Conservation (phyloP, 2,329 filamentous ascomycete species). For the Ophiocordyceps robertsii region DNA sequence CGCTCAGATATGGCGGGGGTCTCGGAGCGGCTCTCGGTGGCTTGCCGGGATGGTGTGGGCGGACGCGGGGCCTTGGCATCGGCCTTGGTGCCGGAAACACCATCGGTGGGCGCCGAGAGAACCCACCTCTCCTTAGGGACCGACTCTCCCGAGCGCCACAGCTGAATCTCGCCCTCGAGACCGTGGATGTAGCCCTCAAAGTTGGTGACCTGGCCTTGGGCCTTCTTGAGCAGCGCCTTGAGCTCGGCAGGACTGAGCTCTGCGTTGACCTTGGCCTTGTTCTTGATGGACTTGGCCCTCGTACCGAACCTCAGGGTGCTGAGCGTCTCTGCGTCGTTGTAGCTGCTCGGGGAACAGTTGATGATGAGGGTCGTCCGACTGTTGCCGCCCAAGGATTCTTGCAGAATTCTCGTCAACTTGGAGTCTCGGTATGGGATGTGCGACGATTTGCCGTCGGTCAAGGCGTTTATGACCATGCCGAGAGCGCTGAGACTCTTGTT, state of each 20-base stretch:
- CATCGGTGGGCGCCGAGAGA: conserved; percentile 43
- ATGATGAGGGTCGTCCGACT: conserved; percentile 97
- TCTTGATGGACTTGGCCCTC: conserved; percentile 96
- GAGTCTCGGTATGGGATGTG: conserved; percentile 96
- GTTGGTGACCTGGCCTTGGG: conserved; percentile 74
- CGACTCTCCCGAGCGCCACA: conserved; percentile 77
- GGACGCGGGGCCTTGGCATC: conserved; percentile 34
- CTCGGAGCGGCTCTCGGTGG: conserved; percentile 46
- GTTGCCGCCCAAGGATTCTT: conserved; percentile 96
- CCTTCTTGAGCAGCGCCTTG: conserved; percentile 85
- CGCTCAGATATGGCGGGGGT: conserved; percentile 62
- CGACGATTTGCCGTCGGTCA: conserved; percentile 93
- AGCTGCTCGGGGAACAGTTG: conserved; percentile 97
- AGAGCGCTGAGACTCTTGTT: conserved; percentile 98
- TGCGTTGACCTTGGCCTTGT: conserved; percentile 99
- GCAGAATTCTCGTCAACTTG: conserved; percentile 90
- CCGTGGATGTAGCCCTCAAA: conserved; percentile 79
- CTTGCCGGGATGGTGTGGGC: conserved; percentile 36
- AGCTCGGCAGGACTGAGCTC: conserved; percentile 92
- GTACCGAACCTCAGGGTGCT: conserved; percentile 90
- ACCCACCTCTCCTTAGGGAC: conserved; percentile 89
- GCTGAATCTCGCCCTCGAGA: conserved; percentile 70
- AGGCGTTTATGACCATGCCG: conserved; percentile 96
- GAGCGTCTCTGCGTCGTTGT: conserved; percentile 91
- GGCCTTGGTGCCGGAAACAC: conserved; percentile 20